phyloP scores from a whole-genome alignment of 805 yeast genomes.

The Wickerhamiella azymoides region DNA sequence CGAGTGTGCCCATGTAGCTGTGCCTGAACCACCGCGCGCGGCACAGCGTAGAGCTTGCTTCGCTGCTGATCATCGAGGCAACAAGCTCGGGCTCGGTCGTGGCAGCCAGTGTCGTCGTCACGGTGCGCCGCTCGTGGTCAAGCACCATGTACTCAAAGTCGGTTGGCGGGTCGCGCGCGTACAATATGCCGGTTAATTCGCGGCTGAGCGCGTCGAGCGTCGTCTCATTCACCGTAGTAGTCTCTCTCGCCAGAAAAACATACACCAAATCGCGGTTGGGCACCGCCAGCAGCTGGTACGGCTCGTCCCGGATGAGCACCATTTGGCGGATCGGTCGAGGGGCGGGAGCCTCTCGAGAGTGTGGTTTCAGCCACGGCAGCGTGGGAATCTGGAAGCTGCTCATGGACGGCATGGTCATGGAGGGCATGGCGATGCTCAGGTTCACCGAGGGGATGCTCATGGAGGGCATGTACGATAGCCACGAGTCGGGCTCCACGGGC shows the following conservation, averaged over 20 bases:
- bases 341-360: not conserved
- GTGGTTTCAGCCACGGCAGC: not conserved
- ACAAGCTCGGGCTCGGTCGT: not conserved
- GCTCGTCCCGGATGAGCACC: not conserved
- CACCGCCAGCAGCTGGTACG: not conserved
- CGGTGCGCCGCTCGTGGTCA: not conserved
- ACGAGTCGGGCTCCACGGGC: too few relatives aligned
- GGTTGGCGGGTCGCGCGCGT: constrained; percentile 8
- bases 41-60: not conserved
- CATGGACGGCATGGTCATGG: not conserved
- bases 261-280: not conserved
- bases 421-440: too few relatives aligned
- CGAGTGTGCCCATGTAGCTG: not conserved
- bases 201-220: not conserved
- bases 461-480: not conserved
- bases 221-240: not conserved
- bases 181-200: constrained; percentile 5
- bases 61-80: not conserved
- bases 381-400: not conserved
- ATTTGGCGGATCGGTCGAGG: not conserved
- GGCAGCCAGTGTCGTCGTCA: not conserved
- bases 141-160: constrained; percentile 5
- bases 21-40: not conserved
- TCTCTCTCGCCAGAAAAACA: not conserved
- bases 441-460: not conserved